Conservation (phyloP, 2,329 filamentous ascomycete genomes). For the Pyricularia sp. region DNA sequence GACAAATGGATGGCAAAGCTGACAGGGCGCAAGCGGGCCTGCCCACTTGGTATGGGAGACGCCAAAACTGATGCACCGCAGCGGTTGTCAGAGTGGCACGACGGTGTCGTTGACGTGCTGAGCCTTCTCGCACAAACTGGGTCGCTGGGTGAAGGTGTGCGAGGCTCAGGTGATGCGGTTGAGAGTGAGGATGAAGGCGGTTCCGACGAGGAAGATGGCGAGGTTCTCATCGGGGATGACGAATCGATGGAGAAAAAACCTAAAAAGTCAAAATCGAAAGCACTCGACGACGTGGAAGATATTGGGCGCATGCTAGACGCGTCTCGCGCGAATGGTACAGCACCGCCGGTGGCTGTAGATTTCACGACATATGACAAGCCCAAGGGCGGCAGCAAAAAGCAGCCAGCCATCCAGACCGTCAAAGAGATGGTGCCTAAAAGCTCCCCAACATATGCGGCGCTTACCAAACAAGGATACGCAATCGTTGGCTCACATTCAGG, state of each 20-base stretch:
- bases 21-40: conserved; percentile 74
- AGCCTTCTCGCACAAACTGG: conserved; percentile 47
- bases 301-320: conserved; percentile 53
- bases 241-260: conserved; percentile 23
- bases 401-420: conserved; percentile 27
- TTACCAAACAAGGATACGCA: conserved; percentile 93
- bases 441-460: conserved; percentile 74
- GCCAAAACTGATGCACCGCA: conserved; percentile 58
- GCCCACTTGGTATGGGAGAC: conserved; percentile 79
- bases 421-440: conserved; percentile 93
- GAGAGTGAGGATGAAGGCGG: conserved; percentile 75
- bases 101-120: conserved; percentile 61
- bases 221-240: conserved; percentile 35
- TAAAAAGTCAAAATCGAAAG: conserved; percentile 28
- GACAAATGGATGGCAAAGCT: conserved; percentile 98
- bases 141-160: conserved; percentile 49
- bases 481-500: conserved; percentile 93
- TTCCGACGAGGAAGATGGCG: conserved; percentile 45
- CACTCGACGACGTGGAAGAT: conserved; percentile 73
- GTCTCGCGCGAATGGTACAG: conserved; percentile 23
- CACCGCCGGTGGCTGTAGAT: conserved; percentile 59
- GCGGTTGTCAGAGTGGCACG: conserved; percentile 63
- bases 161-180: conserved; percentile 67
- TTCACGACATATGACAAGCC: conserved; percentile 60
- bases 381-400: conserved; percentile 29